Conservation (phyloP, 225 moss, liverwort and hornwort genomes). For the Bryoerythrophyllum caledonicum region DNA sequence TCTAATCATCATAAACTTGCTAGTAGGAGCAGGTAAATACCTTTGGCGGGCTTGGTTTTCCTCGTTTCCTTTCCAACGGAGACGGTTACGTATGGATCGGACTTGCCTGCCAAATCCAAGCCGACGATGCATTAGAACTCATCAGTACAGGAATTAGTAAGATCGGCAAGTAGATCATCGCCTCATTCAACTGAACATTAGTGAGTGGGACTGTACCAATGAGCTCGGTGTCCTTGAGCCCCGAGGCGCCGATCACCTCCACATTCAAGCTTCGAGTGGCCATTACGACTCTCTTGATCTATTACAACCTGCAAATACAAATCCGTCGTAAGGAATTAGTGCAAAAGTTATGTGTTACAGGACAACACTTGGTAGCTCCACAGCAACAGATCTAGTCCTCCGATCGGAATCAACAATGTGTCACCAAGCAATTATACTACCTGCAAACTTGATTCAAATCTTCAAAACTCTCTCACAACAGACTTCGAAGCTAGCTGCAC, state of each 20-base stretch:
- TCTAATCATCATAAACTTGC: background rate
- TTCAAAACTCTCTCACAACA: conserved; percentile 7
- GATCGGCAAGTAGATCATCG: background rate
- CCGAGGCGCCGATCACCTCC: conserved; percentile 37
- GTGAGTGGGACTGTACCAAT: conserved; percentile 23
- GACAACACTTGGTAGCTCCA: too few species aligned
- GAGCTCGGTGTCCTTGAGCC: conserved; percentile 44
- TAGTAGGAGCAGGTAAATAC: conserved; percentile 11
- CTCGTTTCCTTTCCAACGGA: conserved; percentile 35
- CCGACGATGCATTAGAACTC: background rate
- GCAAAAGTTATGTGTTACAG: background rate
- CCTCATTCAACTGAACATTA: background rate
- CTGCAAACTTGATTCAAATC: background rate
- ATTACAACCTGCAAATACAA: conserved; percentile 18
- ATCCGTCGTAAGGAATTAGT: background rate
- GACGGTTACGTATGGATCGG: conserved; percentile 39
- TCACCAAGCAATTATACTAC: background rate
- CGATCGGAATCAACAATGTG: background rate
- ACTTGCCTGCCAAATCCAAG: conserved; percentile 27
- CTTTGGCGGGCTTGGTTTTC: conserved; percentile 39
- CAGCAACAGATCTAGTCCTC: background rate
- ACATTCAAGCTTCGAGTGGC: conserved; percentile 41
- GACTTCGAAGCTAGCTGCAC: background rate
- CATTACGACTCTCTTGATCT: conserved; percentile 23
- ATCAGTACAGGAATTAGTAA: background rate